Conservation (phyloP, 192 early-diverging fungal species). For the Coemansia sp. region DNA sequence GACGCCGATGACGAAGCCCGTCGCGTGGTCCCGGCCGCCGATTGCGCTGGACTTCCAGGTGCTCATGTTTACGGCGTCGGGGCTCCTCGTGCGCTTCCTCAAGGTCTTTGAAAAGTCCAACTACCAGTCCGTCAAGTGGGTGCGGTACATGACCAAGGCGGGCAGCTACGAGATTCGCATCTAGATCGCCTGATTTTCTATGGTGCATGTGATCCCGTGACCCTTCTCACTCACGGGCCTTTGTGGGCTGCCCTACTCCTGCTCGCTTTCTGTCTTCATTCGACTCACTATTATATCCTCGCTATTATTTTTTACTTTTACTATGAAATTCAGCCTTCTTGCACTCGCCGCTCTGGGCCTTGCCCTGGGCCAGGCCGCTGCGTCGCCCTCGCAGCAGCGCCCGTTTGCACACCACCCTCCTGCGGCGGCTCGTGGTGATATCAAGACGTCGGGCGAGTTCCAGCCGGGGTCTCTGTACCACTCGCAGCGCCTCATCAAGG, state of each 20-base stretch:
- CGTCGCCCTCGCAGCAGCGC: slow-evolving; percentile 19
- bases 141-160: slow-evolving; percentile 97
- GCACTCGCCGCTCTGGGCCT: slow-evolving; percentile 13
- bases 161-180: slow-evolving; percentile 52
- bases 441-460: slow-evolving; percentile 16
- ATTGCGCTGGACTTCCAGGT: slow-evolving; percentile 87
- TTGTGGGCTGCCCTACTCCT: background rate
- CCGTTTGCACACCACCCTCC: background rate
- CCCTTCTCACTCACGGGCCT: no score
- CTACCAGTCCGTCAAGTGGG: slow-evolving; percentile 98
- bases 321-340: slow-evolving; percentile 17
- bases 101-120: slow-evolving; percentile 97
- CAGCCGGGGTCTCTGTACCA: slow-evolving; percentile 36
- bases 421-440: background rate
- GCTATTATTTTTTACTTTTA: background rate
- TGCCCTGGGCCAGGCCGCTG: slow-evolving; percentile 7
- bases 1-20: slow-evolving; percentile 78
- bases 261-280: background rate
- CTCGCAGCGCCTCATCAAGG: slow-evolving; percentile 55
- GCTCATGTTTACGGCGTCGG: slow-evolving; percentile 97
- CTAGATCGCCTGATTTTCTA: no score
- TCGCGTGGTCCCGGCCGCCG: slow-evolving; percentile 92
- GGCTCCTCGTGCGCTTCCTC: slow-evolving; percentile 92
- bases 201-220: background rate
- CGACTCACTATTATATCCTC: background rate